phyloP scores from a whole-genome alignment of 345 rosid genomes.

The Eucalyptus leucophloia region DNA sequence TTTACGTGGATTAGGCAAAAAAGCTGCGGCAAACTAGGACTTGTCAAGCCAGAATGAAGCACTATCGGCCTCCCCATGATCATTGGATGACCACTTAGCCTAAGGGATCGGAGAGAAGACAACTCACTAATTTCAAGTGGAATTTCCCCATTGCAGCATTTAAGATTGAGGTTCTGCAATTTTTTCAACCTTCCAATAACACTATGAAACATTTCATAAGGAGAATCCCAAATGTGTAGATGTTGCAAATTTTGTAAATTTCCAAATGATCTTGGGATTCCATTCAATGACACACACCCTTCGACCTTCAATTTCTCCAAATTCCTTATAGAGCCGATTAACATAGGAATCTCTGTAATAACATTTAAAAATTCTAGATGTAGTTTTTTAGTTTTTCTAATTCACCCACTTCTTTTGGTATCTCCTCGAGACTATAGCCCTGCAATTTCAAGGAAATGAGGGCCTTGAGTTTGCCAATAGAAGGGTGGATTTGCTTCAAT shows the following conservation, averaged over 20 bases:
- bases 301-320: neutral
- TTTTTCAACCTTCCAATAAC: no score
- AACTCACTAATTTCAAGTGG: no score
- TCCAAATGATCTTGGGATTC: no score
- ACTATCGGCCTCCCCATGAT: accelerated
- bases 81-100: neutral
- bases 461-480: neutral
- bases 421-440: accelerated
- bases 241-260: no score
- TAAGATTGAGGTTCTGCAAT: accelerated
- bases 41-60: no score
- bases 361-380: accelerated
- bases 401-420: neutral
- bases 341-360: neutral
- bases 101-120: neutral
- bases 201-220: accelerated
- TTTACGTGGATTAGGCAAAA: neutral
- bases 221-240: no score
- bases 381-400: neutral
- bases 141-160: no score
- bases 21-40: neutral
- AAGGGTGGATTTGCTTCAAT: neutral
- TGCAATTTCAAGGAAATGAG: neutral
- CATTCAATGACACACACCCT: accelerated
- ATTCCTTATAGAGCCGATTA: neutral